Base-by-base conservation (phyloP, 2,329 filamentous ascomycete species). In the Delphinella strobiligena region DNA sequence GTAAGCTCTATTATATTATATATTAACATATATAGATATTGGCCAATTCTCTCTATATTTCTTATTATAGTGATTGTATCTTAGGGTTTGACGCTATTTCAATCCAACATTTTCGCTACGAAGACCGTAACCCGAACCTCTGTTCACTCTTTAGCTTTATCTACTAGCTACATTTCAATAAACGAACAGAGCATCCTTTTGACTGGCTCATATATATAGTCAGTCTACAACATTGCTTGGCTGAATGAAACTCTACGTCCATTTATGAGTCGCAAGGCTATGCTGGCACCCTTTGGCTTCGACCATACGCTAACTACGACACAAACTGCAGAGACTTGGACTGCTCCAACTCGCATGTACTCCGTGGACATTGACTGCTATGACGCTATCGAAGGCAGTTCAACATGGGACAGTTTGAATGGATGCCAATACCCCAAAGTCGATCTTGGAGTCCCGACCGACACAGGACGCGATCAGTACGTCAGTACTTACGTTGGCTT, bases 51-150 rank as follows among this genome's bases (percentile, higher is more conserved):
- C 33, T 62, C 62, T 11, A 61, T 64, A 0, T 69, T 69, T 0
- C 56, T 61, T 0, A 58, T 64, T 0, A 65, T 74, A 46, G 54
- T 78, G 0, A 33, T 74, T 0, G 61, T 77, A 0, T 70, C 72
- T 2, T 76, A 69, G 69, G 55, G 64, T 0, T 45, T 79, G 0
- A 75, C 73, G 0, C 74, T 74, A 0, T 47, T 69, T 0, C 72
- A 77, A 48, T 66, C 70, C 18, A 66, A 71, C n/a, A 63, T 77
- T 0, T 69, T 78, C 4, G 66, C 68, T 0, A 60, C 56, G 0
- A 49, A 51, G 0, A 50, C 49, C 0, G 51, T 71, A 1, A 48
- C 34, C 0, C 51, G 55, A 2, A 51, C 44, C 0, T 36, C 48
- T 0, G 2, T 43, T 0, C 4, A 36, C 0, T 5, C 45, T 0